Evolutionary conservation across 2,329 filamentous ascomycete species (phyloP), one percentile per base, ranked within the genome.

Genomic region (Cercospora sesami): DNA sequence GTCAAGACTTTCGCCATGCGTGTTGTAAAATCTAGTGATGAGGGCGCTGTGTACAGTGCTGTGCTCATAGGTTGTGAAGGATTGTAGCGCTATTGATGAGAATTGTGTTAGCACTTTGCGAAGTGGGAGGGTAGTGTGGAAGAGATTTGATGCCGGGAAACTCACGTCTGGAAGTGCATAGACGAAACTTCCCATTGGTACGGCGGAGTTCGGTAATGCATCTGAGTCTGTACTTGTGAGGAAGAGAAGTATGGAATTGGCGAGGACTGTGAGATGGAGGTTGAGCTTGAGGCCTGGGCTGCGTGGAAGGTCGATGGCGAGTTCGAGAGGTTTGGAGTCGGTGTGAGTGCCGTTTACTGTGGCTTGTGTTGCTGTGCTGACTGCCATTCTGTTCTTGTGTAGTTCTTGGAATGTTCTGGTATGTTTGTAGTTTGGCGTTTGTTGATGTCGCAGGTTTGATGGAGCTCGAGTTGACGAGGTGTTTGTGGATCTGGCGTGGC

Each of bases 141-240:
- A 6, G n/a, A 16, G 3, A 1, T 9, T 42, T 42, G 36, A 16
- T 42, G 16, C 16, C 16, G 36, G 28, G 7, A 3, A 26, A 63
- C 83, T 74, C 82, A 97, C 95, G 81, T 97, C 91, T 16, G 95
- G 94, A 78, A 99, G 87, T 2, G 94, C 92, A 78, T 97, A 98
- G 57, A 98, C 92, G 77, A 98, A 94, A 60, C 93, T 97, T 3
- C 95, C 94, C 80, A 98, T 85, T 0, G 80, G 73, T 2, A 81
- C 60, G 86, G 82, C 48, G 86, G 58, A 51, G 78, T 75, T 21
- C 61, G 66, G 73, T 53, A 76, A 70, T 1, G 79, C 75, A 21
- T 83, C 86, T 1, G 82, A 75, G 2, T 82, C 81, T 7, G 85
- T 85, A 0, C 84, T 87, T 0, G 85, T 84, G 55, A 89, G 79